A percentile compares a stretch with the other conserved stretches of the same genome.
phyloP scores from a whole-genome alignment of 257 asterid genomes.

The Thymus mandschuricus region DNA sequence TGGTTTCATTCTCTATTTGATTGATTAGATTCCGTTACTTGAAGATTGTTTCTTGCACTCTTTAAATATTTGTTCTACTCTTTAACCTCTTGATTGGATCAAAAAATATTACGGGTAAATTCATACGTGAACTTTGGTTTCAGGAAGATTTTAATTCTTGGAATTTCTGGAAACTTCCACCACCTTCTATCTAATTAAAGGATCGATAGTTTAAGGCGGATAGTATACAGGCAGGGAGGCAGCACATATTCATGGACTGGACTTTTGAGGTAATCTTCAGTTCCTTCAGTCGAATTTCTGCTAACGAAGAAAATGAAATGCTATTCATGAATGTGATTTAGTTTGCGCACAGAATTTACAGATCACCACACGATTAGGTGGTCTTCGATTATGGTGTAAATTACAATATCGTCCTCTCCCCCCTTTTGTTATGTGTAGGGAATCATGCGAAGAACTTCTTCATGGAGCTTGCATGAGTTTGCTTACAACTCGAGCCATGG shows the following conservation, averaged over 20 bases:
- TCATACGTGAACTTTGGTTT: constrained; percentile 24
- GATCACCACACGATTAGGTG: background rate
- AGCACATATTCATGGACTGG: constrained; percentile 1
- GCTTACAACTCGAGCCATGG: constrained; percentile 5
- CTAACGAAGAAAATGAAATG: background rate
- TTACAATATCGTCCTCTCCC: background rate
- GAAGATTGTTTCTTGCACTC: background rate
- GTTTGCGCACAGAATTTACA: background rate
- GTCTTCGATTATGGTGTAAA: background rate
- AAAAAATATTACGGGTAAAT: background rate
- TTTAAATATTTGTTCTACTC: background rate
- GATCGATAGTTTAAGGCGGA: constrained; percentile 19
- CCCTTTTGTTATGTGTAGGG: constrained; percentile 22
- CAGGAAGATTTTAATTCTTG: constrained; percentile 88
- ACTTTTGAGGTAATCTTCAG: constrained; percentile 37
- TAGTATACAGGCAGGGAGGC: constrained; percentile 2
- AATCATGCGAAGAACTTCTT: constrained; percentile 19
- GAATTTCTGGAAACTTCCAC: constrained; percentile 91
- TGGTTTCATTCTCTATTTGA: background rate
- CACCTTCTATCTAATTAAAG: constrained; percentile 42
- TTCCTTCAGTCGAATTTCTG: background rate
- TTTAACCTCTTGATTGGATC: background rate
- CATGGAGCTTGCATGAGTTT: background rate
- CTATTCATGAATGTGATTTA: background rate
- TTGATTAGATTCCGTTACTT: background rate